Evolutionary conservation across 2,329 filamentous ascomycete genomes (phyloP), one percentile per base, ranked within the genome.

Genomic region (Ophiostoma piceae): DNA sequence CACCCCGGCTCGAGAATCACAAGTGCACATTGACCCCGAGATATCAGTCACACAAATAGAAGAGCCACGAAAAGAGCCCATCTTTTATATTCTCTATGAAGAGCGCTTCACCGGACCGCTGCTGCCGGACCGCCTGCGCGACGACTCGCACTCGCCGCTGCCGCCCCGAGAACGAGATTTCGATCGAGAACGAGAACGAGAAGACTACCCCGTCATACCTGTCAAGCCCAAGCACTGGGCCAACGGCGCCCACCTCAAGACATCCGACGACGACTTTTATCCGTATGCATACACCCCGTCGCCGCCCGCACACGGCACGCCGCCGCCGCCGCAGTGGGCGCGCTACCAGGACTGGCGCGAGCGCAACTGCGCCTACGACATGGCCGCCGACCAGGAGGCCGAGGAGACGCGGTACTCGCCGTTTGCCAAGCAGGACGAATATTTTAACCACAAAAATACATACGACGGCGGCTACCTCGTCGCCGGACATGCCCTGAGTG

Each of bases 71-170:
- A 16, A 69, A 22, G 29, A 14, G 6, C 71, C 66, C 39, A 22
- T 67, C 41, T 72, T 70, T 35, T 70, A 67, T 12, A 32, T 71
- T 3, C 51, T 71, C 14, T 65, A 70, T n/a, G 70, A 71, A 14
- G 68, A 70, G 32, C 26, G 35, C 8, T 39, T 39, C 19, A 64
- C 60, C 60, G 60, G 60, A 32, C 60, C 26, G 8, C 60, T 64
- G 14, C n/a, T 8, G 43, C 16, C 32, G 6, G 29, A 22, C 39
- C 7, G 16, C 11, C 16, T 54, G 19, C 37, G 26, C 47, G 5
- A 62, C 32, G 43, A 67, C 7, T 68, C 67, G 1, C 67, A 22
- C 35, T 68, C 71, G 16, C 68, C 71, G 0, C 67, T 9, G 6
- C 64, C 35, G 43, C 26, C 37, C 9, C 11, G 35, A 35, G 35